These are phyloP conservation scores for Phaeomoniella chlamydospora DNA, from an alignment of 2,329 filamentous ascomycete species.

Conservation along the genomic window DNA sequence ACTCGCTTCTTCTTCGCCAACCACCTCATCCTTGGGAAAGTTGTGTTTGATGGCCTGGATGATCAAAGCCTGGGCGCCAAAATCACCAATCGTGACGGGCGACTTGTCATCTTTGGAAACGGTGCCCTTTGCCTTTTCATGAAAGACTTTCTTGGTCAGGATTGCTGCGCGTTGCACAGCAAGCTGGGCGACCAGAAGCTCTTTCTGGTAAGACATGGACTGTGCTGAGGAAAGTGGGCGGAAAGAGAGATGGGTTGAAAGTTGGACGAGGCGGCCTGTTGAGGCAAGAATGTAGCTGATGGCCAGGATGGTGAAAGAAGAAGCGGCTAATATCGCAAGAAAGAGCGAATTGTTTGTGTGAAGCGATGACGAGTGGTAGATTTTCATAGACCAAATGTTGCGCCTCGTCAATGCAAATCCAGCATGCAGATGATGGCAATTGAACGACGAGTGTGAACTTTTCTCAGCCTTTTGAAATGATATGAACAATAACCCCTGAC, in stretches of 20 bases:
- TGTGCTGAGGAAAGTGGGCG: background rate
- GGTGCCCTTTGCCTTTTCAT: slow-evolving; percentile 87
- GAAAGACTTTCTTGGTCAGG: slow-evolving; percentile 63
- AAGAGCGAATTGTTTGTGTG: too few relatives aligned
- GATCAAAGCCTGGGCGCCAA: slow-evolving; percentile 92
- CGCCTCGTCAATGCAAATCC: too few relatives aligned
- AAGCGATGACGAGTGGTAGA: too few relatives aligned
- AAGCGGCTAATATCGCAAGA: too few relatives aligned
- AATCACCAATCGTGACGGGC: slow-evolving; percentile 94
- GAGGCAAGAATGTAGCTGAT: background rate
- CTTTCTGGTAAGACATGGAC: slow-evolving; percentile 49
- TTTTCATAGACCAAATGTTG: too few relatives aligned
- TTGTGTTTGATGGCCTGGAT: slow-evolving; percentile 77
- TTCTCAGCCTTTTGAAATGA: too few relatives aligned
- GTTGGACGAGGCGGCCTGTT: background rate
- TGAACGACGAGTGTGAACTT: too few relatives aligned
- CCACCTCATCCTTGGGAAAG: slow-evolving; percentile 82
- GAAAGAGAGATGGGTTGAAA: background rate
- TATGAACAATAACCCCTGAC: too few relatives aligned
- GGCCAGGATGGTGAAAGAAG: background rate
- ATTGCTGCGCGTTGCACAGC: slow-evolving; percentile 73
- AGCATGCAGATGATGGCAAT: too few relatives aligned
- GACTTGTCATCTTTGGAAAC: slow-evolving; percentile 90
- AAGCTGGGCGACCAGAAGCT: slow-evolving; percentile 71
- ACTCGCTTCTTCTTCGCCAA: slow-evolving; percentile 87